Evolutionary conservation across 805 yeast species (phyloP), one percentile per base, ranked within the genome.

Genomic region (Metschnikowia dekortorum): DNA sequence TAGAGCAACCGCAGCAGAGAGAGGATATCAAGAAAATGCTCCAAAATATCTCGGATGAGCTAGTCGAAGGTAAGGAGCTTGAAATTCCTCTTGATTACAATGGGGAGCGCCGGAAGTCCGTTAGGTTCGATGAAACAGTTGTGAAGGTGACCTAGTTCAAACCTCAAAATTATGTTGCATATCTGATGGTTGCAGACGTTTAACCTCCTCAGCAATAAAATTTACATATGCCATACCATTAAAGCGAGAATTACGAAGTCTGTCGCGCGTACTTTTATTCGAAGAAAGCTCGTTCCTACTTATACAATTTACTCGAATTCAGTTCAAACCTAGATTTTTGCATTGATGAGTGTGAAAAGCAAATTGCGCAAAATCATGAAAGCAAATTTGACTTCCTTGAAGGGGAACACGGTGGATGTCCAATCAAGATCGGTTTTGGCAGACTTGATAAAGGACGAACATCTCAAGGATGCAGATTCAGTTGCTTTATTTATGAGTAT

Each of bases 401-500:
- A 61, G 0, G 50, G 46, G 8, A 54, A 54, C 3, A 48, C 59
- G 1, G 41, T 70, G 14, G 26, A 32, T 0, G 4, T 26, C 3
- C 76, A 73, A 51, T 70, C 76, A 1, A 33, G 26, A 1, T 35
- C 48, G 10, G 63, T 72, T 4, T 51, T 53, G 8, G 42, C 55
- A 0, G 49, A 54, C 10, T 39, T 74, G n/a, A 18, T 53, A 22
- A 36, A 53, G 2, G 47, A 58, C 33, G 68, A 71, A 0, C 69
- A 64, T 39, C 83, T 82, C 57, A 55, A 63, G 47, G 46, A 55
- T 0, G 80, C 90, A 0, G 57, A 60, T 8, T 71, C 63, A 4
- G 63, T 90, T 2, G 96, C 85, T 0, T 61, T 89, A 31, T 91
- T 81, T 60, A 80, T 90, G 87, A 82, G 79, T 63, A 85, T 91